Evolutionary conservation across 2,329 filamentous ascomycete genomes (phyloP), one percentile per base, ranked within the genome.

Genomic region (Aureobasidium melanogenum): DNA sequence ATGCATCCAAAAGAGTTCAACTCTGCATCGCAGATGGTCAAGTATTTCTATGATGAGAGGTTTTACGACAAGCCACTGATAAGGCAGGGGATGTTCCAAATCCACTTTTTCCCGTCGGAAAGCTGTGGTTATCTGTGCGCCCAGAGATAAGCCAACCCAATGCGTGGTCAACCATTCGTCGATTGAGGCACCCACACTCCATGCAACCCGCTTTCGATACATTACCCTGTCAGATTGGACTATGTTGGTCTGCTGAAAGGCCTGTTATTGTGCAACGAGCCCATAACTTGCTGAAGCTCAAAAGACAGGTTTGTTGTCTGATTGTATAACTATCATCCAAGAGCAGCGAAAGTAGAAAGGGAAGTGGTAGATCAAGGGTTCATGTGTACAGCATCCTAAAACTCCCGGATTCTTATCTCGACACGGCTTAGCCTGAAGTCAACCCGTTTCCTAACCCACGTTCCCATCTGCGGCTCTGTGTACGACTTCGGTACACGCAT

Each of bases 11-110:
- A 26, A 34, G 50, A n/a, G 46, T 30, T 24, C 9, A 14, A 15
- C 8, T 28, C 22, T 24, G n/a, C 32, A 34, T 34, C 19, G 54
- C 30, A 57, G 54, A 56, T 44, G 52, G 38, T 24, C 52, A 50
- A 59, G 56, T 59, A 50, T 59, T 59, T 59, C 54, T 57, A 38
- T 57, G 39, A 56, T 44, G 52, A 38, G 38, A 44, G 38, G 10
- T 56, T 56, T 56, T 56, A 56, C 39, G 15, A 48, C 43, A 58
- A 59, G 56, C 32, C 56, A 59, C 44, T 59, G 56, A 59, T 59
- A 59, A 59, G 56, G 56, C 56, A 59, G 56, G 43, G 54, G 44
- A 50, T 9, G 30, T 38, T 10, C 17, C 22, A 41, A 34, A 59
- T 24, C 44, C 56, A 59, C 43, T 59, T 59, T 59, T 56, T 43